A percentile compares a stretch with the other conserved stretches of the same genome.
Evolutionary conservation across 495 filamentous ascomycete species (phyloP).

Genomic region (Alectoria sarmentosa): DNA sequence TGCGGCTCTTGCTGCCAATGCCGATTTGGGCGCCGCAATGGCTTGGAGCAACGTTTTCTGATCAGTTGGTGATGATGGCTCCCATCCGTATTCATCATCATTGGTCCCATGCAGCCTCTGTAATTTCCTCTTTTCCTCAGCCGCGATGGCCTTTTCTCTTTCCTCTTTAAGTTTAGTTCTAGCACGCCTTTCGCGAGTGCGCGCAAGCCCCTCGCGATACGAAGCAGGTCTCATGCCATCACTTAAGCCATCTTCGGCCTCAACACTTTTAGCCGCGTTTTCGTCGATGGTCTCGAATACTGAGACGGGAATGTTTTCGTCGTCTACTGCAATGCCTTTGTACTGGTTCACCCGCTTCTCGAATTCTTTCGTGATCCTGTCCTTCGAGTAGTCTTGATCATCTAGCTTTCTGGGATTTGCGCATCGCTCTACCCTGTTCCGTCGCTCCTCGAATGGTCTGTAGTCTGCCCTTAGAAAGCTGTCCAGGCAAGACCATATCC

Average conservation of each 20-base stretch:
- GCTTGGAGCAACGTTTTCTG: background rate
- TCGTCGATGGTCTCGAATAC: background rate
- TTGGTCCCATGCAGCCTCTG: background rate
- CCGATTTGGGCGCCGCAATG: background rate
- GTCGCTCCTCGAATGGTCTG: background rate
- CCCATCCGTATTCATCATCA: background rate
- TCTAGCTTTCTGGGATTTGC: too few relatives aligned
- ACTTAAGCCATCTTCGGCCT: background rate
- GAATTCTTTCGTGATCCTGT: background rate
- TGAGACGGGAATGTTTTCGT: background rate
- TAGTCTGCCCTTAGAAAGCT: conserved; percentile 8
- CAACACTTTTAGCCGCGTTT: background rate
- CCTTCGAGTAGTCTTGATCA: background rate
- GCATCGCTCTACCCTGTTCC: background rate
- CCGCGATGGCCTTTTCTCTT: background rate
- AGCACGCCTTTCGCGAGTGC: background rate
- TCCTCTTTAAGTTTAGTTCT: background rate
- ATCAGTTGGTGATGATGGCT: background rate
- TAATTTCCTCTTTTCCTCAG: background rate
- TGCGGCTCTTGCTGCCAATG: background rate
- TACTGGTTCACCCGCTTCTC: background rate
- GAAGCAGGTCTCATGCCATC: background rate
- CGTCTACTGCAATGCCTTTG: background rate
- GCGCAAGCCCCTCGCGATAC: background rate
- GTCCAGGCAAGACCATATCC: background rate